Percentiles rank a stretch among this genome's conserved stretches.
Conservation (phyloP, 108 stramenopile genomes). For the Pseudonitzschia multiseries region DNA sequence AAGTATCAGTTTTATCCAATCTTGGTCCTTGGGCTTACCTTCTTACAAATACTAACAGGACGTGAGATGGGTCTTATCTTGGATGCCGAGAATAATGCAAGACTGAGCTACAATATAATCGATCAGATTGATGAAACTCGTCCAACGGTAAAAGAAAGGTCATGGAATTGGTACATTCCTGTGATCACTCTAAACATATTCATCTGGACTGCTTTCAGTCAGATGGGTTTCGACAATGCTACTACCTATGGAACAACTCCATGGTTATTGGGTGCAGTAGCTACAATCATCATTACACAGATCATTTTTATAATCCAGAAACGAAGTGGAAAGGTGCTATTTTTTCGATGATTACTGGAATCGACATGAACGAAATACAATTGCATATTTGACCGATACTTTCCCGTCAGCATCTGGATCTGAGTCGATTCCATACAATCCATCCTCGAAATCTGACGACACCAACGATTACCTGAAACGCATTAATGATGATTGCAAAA, state of each 20-base stretch:
- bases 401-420: conserved; percentile 17
- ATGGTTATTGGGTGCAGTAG: conserved; percentile 14
- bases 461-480: background rate
- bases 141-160: conserved; percentile 33
- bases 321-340: background rate
- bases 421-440: conserved; percentile 3
- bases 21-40: conserved; percentile 14
- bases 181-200: conserved; percentile 1
- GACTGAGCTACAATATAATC: conserved; percentile 42
- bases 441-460: conserved; percentile 14
- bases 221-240: background rate
- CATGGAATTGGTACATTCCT: conserved; percentile 30
- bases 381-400: conserved; percentile 19
- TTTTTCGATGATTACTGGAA: conserved; percentile 1
- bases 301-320: conserved; percentile 21
- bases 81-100: conserved; percentile 46
- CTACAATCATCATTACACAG: conserved; percentile 12
- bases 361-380: background rate
- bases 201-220: conserved; percentile 12
- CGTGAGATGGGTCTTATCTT: conserved; percentile 71
- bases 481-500: background rate
- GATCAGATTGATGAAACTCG: conserved; percentile 5
- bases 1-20: conserved; percentile 56
- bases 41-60: conserved; percentile 14
- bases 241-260: background rate